phyloP scores from a whole-genome alignment of 345 rosid species.

The Excoecaria agallocha region DNA sequence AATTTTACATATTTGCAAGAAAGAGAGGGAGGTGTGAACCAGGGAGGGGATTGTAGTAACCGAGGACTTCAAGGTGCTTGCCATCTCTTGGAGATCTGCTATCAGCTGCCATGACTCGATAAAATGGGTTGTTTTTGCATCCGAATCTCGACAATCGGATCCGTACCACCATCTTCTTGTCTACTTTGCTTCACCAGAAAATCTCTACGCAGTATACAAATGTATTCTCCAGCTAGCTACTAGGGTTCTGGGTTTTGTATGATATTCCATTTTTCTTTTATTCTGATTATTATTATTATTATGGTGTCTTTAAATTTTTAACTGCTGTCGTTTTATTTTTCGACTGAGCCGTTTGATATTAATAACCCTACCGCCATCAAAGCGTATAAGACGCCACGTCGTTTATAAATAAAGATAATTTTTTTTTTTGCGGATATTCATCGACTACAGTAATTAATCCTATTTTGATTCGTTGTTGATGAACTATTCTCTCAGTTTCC shows the following conservation, averaged over 20 bases:
- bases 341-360: no score
- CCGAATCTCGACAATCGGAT: conserved; percentile 72
- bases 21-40: conserved; percentile 30
- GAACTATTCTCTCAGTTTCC: no score
- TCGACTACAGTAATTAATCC: no score
- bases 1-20: background rate
- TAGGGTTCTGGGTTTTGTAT: conserved; percentile 5
- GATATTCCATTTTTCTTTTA: no score
- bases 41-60: conserved; percentile 78
- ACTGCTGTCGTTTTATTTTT: no score
- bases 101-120: conserved; percentile 76
- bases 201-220: background rate
- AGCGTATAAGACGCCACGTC: no score
- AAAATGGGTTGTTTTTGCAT: conserved; percentile 71
- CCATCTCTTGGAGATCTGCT: conserved; percentile 85
- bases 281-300: no score
- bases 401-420: no score
- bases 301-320: no score
- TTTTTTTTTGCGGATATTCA: no score
- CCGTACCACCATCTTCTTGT: conserved; percentile 58
- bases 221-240: background rate
- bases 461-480: no score
- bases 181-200: background rate
- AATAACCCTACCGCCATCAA: no score
- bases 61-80: conserved; percentile 76